phyloP scores from a whole-genome alignment of 345 rosid species.

The Noccaea caerulescens region DNA sequence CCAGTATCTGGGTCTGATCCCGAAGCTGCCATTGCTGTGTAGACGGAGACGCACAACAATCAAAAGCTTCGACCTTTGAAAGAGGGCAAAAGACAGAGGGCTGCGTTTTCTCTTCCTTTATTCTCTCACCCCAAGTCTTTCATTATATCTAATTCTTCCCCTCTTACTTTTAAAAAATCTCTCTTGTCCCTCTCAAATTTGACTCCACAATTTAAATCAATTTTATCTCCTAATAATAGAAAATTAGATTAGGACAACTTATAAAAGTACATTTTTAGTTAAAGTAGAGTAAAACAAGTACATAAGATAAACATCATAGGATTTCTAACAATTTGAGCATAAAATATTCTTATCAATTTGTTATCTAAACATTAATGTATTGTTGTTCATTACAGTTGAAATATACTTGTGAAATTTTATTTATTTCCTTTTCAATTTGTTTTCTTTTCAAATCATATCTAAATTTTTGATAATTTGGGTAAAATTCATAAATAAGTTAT shows the following conservation, averaged over 20 bases:
- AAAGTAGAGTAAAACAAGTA: too few species aligned
- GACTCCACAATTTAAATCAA: background rate
- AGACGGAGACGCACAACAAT: slow-evolving; percentile 9
- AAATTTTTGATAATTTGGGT: background rate
- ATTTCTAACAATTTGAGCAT: background rate
- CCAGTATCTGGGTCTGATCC: slow-evolving; percentile 36
- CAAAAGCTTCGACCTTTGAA: slow-evolving; percentile 21
- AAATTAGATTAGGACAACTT: background rate
- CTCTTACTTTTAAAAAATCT: background rate
- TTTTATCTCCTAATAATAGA: background rate
- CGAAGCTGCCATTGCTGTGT: slow-evolving; percentile 32
- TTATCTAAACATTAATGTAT: too few species aligned
- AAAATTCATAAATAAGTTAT: slow-evolving; percentile 2
- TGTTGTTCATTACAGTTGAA: too few species aligned
- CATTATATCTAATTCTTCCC: slow-evolving; percentile 1
- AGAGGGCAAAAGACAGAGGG: slow-evolving; percentile 14
- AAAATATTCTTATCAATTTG: background rate
- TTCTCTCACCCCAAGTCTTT: slow-evolving; percentile 23
- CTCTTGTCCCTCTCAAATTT: background rate
- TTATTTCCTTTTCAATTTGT: background rate
- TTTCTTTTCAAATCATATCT: too few species aligned
- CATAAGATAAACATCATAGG: background rate
- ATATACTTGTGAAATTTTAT: too few species aligned
- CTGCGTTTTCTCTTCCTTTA: background rate
- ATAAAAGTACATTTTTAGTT: too few species aligned